These are phyloP conservation scores for Neurospora sp. DNA, from an alignment of 495 filamentous ascomycete species.

Conservation along the genomic window DNA sequence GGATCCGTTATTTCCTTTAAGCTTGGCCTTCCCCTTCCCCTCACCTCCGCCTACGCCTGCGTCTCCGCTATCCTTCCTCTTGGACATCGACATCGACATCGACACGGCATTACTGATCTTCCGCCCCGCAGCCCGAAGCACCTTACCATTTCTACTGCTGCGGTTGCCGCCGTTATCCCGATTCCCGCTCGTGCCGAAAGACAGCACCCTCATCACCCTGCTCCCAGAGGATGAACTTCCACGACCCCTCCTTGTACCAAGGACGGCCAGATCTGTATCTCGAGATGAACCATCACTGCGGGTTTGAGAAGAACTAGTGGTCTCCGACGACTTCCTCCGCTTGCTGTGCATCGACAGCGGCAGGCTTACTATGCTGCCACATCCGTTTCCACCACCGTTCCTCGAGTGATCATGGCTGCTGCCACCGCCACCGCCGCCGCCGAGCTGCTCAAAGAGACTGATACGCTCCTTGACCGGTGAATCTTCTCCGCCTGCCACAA, in stretches of 20 bases:
- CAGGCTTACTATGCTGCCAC: not conserved
- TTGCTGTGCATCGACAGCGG: not conserved
- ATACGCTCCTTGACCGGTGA: slow-evolving; percentile 28
- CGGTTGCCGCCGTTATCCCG: not conserved
- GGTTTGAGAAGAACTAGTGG: not conserved
- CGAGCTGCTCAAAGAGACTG: slow-evolving; percentile 22
- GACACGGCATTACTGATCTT: not conserved
- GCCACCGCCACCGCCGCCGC: not conserved
- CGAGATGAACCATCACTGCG: not conserved
- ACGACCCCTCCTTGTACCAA: not conserved
- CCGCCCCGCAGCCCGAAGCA: not conserved
- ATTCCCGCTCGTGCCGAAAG: not conserved
- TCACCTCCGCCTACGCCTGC: not conserved
- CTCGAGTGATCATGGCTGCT: not conserved
- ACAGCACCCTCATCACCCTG: slow-evolving; percentile 12
- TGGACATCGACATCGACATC: not conserved
- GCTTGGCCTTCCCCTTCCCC: not conserved
- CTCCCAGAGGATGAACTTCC: not conserved
- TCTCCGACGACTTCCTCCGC: not conserved
- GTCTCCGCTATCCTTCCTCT: not conserved
- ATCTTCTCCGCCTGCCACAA: not conserved
- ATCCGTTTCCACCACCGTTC: not conserved
- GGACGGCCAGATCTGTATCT: not conserved
- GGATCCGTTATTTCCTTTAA: not conserved
- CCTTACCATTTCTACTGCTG: not conserved